Evolutionary conservation across 768 basidiomycete genomes (phyloP), one percentile per base, ranked within the genome.

Genomic region (Termitomyces sp.): DNA sequence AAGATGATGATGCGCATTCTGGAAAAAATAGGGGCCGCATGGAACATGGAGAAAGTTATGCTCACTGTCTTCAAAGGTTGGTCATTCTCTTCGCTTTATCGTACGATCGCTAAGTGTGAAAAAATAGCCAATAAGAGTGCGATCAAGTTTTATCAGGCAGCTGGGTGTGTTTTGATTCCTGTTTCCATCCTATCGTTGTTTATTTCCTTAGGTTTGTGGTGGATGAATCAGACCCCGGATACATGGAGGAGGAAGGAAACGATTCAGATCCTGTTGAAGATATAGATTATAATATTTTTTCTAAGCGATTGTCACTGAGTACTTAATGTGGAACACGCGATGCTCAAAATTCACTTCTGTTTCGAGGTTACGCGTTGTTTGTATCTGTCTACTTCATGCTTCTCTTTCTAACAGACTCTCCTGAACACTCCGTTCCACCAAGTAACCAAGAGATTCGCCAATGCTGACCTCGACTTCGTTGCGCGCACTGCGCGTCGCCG

Each of bases 31-130:
- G 85, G 81, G 6, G 65, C 65, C 15, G 68, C 65, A 42, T 88
- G 78, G 73, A 60, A 67, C 2, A 88, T 93, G 86, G 72, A 82
- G 41, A 91, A 87, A 67, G 70, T 89, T 30, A 81, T 87, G 77
- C 78, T 94, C 16, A 94, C 92, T 0, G 88, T 85, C 1, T 79
- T 93, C 63, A 86, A 84, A 79, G 77, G 91, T 91, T 36, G n/a
- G 71, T 58, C 31, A 20, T 31, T 11, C 8, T 54, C 49, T 16
- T 48, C 16, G 8, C n/a, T 18, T 27, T 24, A 12, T 47, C 39
- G 12, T 59, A 60, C 15, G 54, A 57, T 63, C 36, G 47, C 42
- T 65, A 11, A 63, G 58, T 46, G n/a, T 12, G 37, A 24, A 13
- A n/a, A 36, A 30, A 33, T 61, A 86, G 84, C 66, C 1, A 87